Percentiles rank a stretch among this genome's conserved stretches.
These are phyloP conservation scores for Epichloe coenophiala DNA, from an alignment of 2,329 filamentous ascomycete species.

Conservation along the genomic window DNA sequence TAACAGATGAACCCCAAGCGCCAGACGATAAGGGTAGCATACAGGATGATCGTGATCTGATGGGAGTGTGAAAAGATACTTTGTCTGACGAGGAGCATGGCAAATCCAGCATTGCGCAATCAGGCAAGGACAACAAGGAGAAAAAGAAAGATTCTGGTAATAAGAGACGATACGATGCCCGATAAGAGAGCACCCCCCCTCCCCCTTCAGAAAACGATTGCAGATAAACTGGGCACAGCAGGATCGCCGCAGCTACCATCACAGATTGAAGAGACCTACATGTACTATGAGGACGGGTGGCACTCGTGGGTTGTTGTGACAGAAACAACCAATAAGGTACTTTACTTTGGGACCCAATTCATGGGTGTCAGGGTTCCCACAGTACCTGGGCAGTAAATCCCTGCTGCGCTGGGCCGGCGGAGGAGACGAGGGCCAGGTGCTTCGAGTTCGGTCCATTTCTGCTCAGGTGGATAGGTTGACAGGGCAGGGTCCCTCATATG, in stretches of 20 bases:
- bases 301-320: slow-evolving; percentile 5
- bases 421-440: neutral
- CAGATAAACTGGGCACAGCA: neutral
- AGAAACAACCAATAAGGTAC: slow-evolving; percentile 3
- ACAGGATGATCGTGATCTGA: no score
- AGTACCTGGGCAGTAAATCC: slow-evolving; percentile 2
- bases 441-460: neutral
- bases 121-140: neutral
- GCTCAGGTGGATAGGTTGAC: neutral
- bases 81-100: neutral
- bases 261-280: neutral
- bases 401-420: slow-evolving; percentile 1
- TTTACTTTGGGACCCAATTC: neutral
- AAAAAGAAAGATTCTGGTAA: neutral
- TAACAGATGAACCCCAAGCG: neutral
- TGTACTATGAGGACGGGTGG: neutral
- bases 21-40: no score
- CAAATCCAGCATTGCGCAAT: neutral
- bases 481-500: neutral
- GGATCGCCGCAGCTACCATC: neutral
- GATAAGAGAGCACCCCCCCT: neutral
- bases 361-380: slow-evolving; percentile 4
- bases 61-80: no score
- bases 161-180: neutral
- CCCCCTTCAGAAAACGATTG: neutral